These are phyloP conservation scores for Geotrichum phurueaensis DNA, from an alignment of 1,139 yeast species.

Conservation along the genomic window DNA sequence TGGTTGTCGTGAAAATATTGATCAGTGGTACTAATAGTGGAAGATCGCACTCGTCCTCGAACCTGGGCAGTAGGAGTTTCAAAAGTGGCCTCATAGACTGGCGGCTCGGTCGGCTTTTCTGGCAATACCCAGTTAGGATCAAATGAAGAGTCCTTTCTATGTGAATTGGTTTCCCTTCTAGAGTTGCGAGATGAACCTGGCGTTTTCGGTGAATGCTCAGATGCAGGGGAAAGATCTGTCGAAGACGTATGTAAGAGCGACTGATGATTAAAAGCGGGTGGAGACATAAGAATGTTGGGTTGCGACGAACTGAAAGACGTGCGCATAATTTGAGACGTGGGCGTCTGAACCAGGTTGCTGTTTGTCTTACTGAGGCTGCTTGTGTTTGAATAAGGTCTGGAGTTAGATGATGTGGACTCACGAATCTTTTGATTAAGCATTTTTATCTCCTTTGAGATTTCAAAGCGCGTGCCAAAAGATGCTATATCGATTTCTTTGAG, in stretches of 20 bases:
- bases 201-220: constrained; percentile 1
- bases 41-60: constrained; percentile 12
- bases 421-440: constrained; percentile 39
- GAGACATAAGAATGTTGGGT: constrained; percentile 7
- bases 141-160: constrained; percentile 24
- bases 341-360: constrained; percentile 6
- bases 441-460: constrained; percentile 83
- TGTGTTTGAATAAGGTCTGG: constrained; percentile 1
- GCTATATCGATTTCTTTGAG: constrained; percentile 86
- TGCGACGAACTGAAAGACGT: constrained; percentile 3
- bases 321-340: background rate
- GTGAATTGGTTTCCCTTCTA: constrained; percentile 8
- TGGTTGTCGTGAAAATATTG: constrained; percentile 9
- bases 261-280: constrained; percentile 16
- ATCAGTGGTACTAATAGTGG: constrained; percentile 16
- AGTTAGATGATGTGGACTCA: constrained; percentile 1
- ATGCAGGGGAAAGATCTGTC: constrained; percentile 4
- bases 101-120: constrained; percentile 1
- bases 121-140: constrained; percentile 29
- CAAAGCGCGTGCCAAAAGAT: constrained; percentile 93
- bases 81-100: background rate
- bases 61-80: constrained; percentile 11
- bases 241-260: constrained; percentile 11
- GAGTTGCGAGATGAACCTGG: background rate
- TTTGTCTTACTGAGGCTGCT: constrained; percentile 4